A percentile compares a stretch with the other conserved stretches of the same genome.
phyloP scores from a whole-genome alignment of 257 asterid species.

The Eucommia ulmoides region DNA sequence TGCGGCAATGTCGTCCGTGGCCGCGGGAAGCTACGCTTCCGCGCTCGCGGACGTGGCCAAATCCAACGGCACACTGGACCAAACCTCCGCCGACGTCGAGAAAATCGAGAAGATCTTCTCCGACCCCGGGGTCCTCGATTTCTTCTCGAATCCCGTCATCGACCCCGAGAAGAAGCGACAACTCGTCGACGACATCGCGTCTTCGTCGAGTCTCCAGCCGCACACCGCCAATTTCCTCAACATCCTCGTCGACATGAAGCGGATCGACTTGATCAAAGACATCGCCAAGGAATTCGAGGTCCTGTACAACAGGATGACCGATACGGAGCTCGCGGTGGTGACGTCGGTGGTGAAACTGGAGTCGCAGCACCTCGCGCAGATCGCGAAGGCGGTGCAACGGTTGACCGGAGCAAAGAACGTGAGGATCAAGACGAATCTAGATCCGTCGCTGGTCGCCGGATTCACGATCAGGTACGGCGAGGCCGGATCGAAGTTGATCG shows the following conservation, averaged over 20 bases:
- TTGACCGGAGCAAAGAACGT: conserved; percentile 66
- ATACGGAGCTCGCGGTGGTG: conserved; percentile 64
- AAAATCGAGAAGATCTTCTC: conserved; percentile 47
- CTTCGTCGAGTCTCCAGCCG: conserved; percentile 36
- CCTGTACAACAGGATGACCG: conserved; percentile 37
- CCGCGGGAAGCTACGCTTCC: conserved; percentile 67
- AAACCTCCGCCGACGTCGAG: conserved; percentile 45
- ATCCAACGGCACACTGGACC: conserved; percentile 33
- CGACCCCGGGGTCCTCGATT: conserved; percentile 21
- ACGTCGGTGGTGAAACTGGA: conserved; percentile 73
- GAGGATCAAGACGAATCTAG: conserved; percentile 53
- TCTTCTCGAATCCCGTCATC: conserved; percentile 53
- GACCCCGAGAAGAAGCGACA: conserved; percentile 25
- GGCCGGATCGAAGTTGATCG: conserved; percentile 68
- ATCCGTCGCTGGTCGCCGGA: conserved; percentile 72
- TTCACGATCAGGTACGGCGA: conserved; percentile 66
- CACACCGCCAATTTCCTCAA: conserved; percentile 65
- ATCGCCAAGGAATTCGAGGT: conserved; percentile 55
- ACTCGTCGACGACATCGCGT: conserved; percentile 39
- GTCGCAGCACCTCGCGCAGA: conserved; percentile 63
- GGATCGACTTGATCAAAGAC: conserved; percentile 44
- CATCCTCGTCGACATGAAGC: conserved; percentile 59
- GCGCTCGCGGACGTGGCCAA: conserved; percentile 55
- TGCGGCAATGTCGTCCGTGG: conserved; percentile 43
- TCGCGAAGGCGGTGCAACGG: conserved; percentile 72